A percentile compares a stretch with the other conserved stretches of the same genome.
Conservation (phyloP, 345 rosid species). For the Populus euphratica region DNA sequence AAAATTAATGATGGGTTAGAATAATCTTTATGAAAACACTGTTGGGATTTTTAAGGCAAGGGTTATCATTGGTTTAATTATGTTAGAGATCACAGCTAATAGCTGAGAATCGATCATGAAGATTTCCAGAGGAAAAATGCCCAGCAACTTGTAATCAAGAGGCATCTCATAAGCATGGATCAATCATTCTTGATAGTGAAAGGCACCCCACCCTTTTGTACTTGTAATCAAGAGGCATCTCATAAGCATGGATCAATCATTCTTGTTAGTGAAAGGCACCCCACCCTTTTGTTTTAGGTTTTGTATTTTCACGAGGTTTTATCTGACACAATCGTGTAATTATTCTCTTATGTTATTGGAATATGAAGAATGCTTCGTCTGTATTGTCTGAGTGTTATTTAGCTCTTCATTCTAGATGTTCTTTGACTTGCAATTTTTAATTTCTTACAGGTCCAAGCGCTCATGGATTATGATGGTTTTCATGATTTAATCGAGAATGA, state of each 20-base stretch:
- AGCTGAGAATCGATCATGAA: not conserved
- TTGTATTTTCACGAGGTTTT: not conserved
- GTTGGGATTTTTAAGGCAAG: not conserved
- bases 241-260: not conserved
- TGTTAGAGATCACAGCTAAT: not conserved
- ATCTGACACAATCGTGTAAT: not conserved
- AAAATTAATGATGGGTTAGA: too few species aligned
- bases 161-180: not conserved
- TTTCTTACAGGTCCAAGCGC: constrained; percentile 50
- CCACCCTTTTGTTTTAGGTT: not conserved
- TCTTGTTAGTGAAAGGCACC: not conserved
- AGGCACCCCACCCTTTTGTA: not conserved
- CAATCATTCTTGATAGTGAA: not conserved
- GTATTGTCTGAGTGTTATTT: not conserved
- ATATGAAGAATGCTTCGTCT: not conserved
- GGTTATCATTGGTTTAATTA: not conserved
- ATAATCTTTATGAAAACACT: not conserved
- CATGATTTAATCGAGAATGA: constrained; percentile 48
- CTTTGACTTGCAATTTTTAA: not conserved
- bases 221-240: too few species aligned
- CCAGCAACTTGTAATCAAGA: not conserved
- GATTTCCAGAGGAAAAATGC: not conserved
- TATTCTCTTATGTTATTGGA: not conserved
- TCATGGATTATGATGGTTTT: constrained; percentile 45
- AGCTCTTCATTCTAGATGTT: not conserved